Evolutionary conservation across 2,329 filamentous ascomycete species (phyloP), one percentile per base, ranked within the genome.

Genomic region (Parastagonospora nodorum): DNA sequence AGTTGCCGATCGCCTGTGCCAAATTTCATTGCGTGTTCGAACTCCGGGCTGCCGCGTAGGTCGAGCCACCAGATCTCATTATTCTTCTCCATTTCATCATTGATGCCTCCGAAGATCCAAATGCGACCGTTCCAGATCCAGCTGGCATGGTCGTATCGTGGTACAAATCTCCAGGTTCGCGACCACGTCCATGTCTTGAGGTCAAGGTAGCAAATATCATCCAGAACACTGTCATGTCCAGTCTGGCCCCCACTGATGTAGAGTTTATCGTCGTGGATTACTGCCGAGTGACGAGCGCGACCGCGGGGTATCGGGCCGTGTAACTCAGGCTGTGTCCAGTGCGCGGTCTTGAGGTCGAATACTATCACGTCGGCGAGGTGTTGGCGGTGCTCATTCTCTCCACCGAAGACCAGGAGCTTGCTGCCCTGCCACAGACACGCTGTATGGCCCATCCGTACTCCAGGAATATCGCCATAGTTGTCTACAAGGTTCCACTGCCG

Each of bases 181-280:
- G 93, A 97, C 94, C 94, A 99, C 0, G 92, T 96, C 81, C 91
- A 97, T 2, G 94, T 97, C 78, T 96, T 97, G 40, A 99, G 80
- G 70, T 99, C 94, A 42, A 99, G 83, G 68, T 96, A 99, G 77
- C 92, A 96, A 43, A 99, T 91, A 69, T 99, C 94, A 71, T 97
- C 93, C 42, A 97, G 80, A 19, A 97, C 92, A 68, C 91, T 96
- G 60, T 94, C 92, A 60, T 93, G 89, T 2, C 92, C 93, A 5
- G 92, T 96, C 63, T 97, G 90, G n/a, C 94, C 94, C 49, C 94
- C 94, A 51, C 96, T 87, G 53, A 99, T 88, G 70, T 97, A 99
- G 8, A 99, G 80, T 70, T 96, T 97, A 76, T 99, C 93, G 67
- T 99, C 92, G 70, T 97, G 89, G 29, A 99, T 84, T 19, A 97